Evolutionary conservation across 345 rosid genomes (phyloP), one percentile per base, ranked within the genome.

Genomic region (Bruguiera sexangula): DNA sequence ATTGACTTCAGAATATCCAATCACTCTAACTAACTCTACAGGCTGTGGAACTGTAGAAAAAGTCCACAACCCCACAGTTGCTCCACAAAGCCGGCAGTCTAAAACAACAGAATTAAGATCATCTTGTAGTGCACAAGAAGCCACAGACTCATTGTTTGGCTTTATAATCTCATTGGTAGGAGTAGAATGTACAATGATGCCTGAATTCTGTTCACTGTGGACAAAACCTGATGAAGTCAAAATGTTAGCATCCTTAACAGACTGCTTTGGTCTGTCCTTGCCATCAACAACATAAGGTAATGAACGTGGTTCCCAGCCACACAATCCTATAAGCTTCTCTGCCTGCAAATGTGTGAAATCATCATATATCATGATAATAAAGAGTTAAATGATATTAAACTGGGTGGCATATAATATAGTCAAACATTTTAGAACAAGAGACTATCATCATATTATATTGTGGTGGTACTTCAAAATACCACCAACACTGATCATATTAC

Each of bases 61-160:
- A 68, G 87, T 78, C 99, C 99, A 90, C 73, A 96, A 83, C 62
- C 99, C 99, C 80, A 86, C 95, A 77, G 83, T 85, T 55, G 99
- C 97, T 37, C 99, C 98, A 85, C 99, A 90, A 70, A 92, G 91
- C 82, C 77, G 81, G 82, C 98, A 96, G 77, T 92, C 97, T 68
- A 92, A 78, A 76, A 88, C 98, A 70, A 89, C 86, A 66, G 96
- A 89, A 29, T 82, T 82, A 31, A 90, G 89, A 87, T 92, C 95
- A 69, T 81, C 82, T 68, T 71, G 78, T 63, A 79, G 57, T 75
- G 79, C 79, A 66, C 63, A 76, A 48, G 71, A 71, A 68, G 53
- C 63, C 34, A 72, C 63, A 62, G 65, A 58, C 43, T 77, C 70
- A 59, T 76, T 85, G 61, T 64, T 73, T 56, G 79, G 69, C 75